Evolutionary conservation across 1,284 basidiomycete genomes (phyloP).

Genomic region (Coriolopsis trogii): DNA sequence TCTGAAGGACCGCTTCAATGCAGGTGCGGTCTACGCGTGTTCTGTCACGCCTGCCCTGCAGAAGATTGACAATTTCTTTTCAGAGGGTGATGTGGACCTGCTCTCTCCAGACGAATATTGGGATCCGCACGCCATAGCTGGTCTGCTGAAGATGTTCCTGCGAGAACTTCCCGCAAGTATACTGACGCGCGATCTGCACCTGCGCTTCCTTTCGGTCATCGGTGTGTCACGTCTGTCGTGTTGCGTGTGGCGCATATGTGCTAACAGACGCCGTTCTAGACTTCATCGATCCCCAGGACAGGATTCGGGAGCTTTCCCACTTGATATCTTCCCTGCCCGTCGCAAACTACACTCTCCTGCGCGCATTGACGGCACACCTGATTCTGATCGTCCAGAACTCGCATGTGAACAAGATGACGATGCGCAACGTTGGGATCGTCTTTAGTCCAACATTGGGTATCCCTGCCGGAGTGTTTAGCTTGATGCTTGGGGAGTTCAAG

Average conservation of each 20-base stretch:
- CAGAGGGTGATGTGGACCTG: slow-evolving; percentile 91
- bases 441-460: slow-evolving; percentile 96
- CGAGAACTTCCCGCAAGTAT: slow-evolving; percentile 91
- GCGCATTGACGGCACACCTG: slow-evolving; percentile 93
- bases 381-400: slow-evolving; percentile 95
- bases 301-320: slow-evolving; percentile 84
- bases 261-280: slow-evolving; percentile 49
- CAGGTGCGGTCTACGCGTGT: slow-evolving; percentile 49
- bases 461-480: slow-evolving; percentile 91
- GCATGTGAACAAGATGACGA: slow-evolving; percentile 95
- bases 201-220: slow-evolving; percentile 87
- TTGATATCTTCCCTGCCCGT: slow-evolving; percentile 88
- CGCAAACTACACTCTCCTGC: slow-evolving; percentile 92
- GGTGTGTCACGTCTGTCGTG: slow-evolving; percentile 54
- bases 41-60: slow-evolving; percentile 13
- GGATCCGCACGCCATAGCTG: slow-evolving; percentile 95
- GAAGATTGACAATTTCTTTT: slow-evolving; percentile 18
- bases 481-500: slow-evolving; percentile 92
- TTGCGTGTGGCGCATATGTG: slow-evolving; percentile 10
- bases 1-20: slow-evolving; percentile 92
- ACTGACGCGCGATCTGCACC: slow-evolving; percentile 88
- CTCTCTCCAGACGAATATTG: slow-evolving; percentile 86
- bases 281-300: slow-evolving; percentile 84
- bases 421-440: slow-evolving; percentile 98
- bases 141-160: slow-evolving; percentile 88